Percentiles rank a stretch among this genome's conserved stretches.
phyloP scores from a whole-genome alignment of 768 basidiomycete species.

The Macrolepiota albuminosa region DNA sequence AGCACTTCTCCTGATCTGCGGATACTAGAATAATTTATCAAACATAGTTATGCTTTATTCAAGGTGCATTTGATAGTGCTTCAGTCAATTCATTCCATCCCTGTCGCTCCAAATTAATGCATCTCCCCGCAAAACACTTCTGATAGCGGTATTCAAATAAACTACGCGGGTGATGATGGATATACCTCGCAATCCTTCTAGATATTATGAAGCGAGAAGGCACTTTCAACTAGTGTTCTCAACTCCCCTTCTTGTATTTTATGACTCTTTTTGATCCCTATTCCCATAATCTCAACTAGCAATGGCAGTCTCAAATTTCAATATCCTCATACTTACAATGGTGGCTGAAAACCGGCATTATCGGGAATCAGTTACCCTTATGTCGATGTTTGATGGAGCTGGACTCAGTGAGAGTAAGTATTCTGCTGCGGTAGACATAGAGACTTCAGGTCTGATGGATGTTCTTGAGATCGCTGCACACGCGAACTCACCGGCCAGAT shows the following conservation, averaged over 20 bases:
- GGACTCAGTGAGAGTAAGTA: not conserved
- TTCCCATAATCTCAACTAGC: not conserved
- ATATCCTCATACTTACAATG: not conserved
- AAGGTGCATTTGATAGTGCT: too few species aligned
- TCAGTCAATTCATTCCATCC: too few species aligned
- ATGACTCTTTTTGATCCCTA: not conserved
- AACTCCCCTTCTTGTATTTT: conserved; percentile 48
- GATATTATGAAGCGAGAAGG: not conserved
- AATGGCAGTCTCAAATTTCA: not conserved
- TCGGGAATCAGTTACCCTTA: too few species aligned
- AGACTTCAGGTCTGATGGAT: not conserved
- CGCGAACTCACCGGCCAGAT: not conserved
- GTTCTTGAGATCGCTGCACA: not conserved
- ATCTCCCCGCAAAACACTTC: not conserved
- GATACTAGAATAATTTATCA: not conserved
- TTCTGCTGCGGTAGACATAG: not conserved
- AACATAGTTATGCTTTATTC: too few species aligned
- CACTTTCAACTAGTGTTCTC: not conserved
- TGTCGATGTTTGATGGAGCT: not conserved
- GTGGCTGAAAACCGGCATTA: not conserved
- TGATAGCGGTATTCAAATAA: conserved; percentile 54
- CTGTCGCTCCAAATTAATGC: too few species aligned
- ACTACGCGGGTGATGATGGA: conserved; percentile 79
- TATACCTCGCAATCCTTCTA: conserved; percentile 29
- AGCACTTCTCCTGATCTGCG: not conserved